Percentiles rank a stretch among this genome's conserved stretches.
Conservation (phyloP, 495 filamentous ascomycete genomes). For the Xylaria longipes region DNA sequence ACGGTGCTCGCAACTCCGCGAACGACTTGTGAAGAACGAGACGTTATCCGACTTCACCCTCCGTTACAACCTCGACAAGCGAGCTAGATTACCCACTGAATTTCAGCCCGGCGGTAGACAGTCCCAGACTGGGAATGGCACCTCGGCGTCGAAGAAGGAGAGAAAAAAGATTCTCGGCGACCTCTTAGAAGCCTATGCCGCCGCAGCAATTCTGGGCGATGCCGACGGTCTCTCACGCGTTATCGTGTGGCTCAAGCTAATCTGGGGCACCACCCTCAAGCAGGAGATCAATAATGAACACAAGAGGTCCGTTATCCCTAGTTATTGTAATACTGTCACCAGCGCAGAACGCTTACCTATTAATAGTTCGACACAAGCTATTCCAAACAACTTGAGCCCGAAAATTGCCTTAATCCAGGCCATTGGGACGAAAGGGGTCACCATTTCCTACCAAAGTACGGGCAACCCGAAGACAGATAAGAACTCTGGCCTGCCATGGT, state of each 20-base stretch:
- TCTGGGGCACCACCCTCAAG: conserved; percentile 65
- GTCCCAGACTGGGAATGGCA: conserved; percentile 32
- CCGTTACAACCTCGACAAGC: conserved; percentile 70
- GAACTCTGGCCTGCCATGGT: conserved; percentile 62
- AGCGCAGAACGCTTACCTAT: conserved; percentile 15
- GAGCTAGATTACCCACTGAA: conserved; percentile 58
- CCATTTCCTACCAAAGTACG: conserved; percentile 70
- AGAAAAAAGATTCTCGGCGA: conserved; percentile 76
- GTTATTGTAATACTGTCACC: conserved; percentile 28
- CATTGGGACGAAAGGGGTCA: conserved; percentile 65
- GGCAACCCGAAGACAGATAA: conserved; percentile 60
- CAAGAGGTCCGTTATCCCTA: conserved; percentile 18
- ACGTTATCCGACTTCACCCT: conserved; percentile 70
- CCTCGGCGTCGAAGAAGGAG: conserved; percentile 53
- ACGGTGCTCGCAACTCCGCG: conserved; percentile 68
- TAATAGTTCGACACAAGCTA: conserved; percentile 8
- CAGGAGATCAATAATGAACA: conserved; percentile 51
- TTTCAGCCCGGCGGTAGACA: conserved; percentile 43
- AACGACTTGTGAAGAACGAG: conserved; percentile 76
- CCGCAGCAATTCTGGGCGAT: conserved; percentile 73
- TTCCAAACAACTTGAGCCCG: conserved; percentile 36
- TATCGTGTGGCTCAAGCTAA: conserved; percentile 69
- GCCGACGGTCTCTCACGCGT: conserved; percentile 64
- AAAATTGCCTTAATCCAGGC: conserved; percentile 61
- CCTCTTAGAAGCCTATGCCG: conserved; percentile 88